Conservation (phyloP, 2,329 filamentous ascomycete species). For the Juglanconis juglandina region DNA sequence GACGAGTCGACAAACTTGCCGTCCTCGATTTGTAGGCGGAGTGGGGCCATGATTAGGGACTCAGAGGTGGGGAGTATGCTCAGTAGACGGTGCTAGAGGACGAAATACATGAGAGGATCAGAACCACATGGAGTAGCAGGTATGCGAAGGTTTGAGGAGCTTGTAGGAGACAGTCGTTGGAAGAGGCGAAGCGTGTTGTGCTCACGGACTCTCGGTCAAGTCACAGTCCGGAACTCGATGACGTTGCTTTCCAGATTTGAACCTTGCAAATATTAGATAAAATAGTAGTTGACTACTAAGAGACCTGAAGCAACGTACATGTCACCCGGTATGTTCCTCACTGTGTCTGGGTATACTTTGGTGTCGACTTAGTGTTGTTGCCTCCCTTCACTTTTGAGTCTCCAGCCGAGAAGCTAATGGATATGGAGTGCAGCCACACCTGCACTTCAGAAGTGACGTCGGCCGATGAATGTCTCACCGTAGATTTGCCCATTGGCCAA, state of each 20-base stretch:
- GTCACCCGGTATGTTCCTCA: too few species aligned
- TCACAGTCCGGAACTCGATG: not conserved
- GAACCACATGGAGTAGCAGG: not conserved
- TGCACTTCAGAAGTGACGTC: not conserved
- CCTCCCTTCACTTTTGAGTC: not conserved
- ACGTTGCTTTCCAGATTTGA: not conserved
- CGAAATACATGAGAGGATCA: not conserved
- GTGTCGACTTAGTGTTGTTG: too few species aligned
- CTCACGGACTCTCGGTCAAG: too few species aligned
- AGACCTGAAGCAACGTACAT: too few species aligned
- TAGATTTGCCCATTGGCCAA: not conserved
- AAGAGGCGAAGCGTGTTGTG: too few species aligned
- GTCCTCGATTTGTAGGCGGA: constrained; percentile 80
- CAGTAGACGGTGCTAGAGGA: not conserved
- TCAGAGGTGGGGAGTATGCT: not conserved
- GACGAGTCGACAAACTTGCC: constrained; percentile 77
- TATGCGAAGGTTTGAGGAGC: too few species aligned
- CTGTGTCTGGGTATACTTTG: too few species aligned
- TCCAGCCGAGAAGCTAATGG: not conserved
- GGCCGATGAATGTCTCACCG: not conserved
- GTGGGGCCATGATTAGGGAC: constrained; percentile 58
- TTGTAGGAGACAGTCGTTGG: too few species aligned
- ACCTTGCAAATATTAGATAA: not conserved
- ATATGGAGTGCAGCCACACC: not conserved
- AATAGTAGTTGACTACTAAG: too few species aligned